Conservation (phyloP, 164 flowering plant genomes). For the Warburgia ugandensis region DNA sequence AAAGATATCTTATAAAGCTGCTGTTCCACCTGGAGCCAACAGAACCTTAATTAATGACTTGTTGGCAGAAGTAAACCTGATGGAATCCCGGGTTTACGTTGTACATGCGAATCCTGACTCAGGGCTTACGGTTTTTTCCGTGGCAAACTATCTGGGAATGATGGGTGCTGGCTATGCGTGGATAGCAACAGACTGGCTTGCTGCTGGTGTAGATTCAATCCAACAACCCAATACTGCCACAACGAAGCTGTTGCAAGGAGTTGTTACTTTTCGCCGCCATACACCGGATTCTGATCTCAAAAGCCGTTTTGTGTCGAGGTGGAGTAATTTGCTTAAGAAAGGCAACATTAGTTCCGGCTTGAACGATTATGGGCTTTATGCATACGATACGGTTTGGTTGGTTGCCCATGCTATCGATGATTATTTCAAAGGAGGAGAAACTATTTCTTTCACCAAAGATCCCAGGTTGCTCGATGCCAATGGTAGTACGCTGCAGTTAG, state of each 20-base stretch:
- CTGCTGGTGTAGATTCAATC: slow-evolving; percentile 58
- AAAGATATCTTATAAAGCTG: slow-evolving; percentile 72
- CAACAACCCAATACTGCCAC: slow-evolving; percentile 24
- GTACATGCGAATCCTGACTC: slow-evolving; percentile 81
- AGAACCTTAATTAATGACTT: slow-evolving; percentile 33
- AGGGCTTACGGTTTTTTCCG: slow-evolving; percentile 48
- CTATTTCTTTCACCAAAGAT: slow-evolving; percentile 48
- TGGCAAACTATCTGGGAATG: slow-evolving; percentile 64
- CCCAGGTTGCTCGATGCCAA: slow-evolving; percentile 36
- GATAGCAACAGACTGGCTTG: slow-evolving; percentile 95
- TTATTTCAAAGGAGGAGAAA: slow-evolving; percentile 47
- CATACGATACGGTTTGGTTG: slow-evolving; percentile 89
- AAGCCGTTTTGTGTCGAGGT: slow-evolving; percentile 37
- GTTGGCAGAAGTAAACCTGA: slow-evolving; percentile 45
- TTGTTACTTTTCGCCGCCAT: slow-evolving; percentile 69
- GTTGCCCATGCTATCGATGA: slow-evolving; percentile 67
- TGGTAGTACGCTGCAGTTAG: slow-evolving; percentile 35
- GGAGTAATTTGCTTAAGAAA: slow-evolving; percentile 33
- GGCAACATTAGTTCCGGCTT: slow-evolving; percentile 24
- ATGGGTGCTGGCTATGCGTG: slow-evolving; percentile 70
- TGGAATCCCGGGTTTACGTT: slow-evolving; percentile 85
- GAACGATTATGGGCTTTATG: slow-evolving; percentile 65
- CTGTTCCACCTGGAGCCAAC: slow-evolving; percentile 48
- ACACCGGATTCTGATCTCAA: slow-evolving; percentile 56
- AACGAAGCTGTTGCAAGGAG: slow-evolving; percentile 67